Evolutionary conservation across 1,284 basidiomycete species (phyloP), one percentile per base, ranked within the genome.

Genomic region (Malassezia yamatoensis): DNA sequence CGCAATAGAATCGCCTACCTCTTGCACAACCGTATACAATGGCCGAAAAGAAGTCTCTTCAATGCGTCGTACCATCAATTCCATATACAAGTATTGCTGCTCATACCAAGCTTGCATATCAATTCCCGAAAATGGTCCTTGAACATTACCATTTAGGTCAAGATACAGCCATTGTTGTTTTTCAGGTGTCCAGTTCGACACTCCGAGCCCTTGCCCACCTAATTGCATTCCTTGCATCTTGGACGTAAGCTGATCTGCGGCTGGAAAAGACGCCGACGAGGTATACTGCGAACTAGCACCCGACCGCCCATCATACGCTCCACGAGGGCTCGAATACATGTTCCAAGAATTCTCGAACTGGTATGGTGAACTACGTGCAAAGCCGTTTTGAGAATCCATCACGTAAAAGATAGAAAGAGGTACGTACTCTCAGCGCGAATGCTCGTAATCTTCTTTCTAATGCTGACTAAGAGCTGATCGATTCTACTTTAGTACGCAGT

Each of bases 91-190:
- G 78, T 94, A 98, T 13, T 85, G 85, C 70, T 86, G 87, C 53
- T 88, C 83, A 75, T 85, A 87, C 93, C 93, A 96, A 66, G 88
- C 88, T 77, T 96, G 90, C 93, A 98, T 96, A 58, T 87, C 75
- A 60, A 85, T 82, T 24, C 87, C 89, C 40, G 81, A 81, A 80
- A 96, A 98, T 2, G 93, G 93, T 83, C 90, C 90, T 82, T 96
- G 90, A 45, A 91, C 79, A 62, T 86, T 83, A 33, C 90, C 89
- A 60, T 85, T 83, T 13, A 88, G 89, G 75, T 96, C 90, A 51
- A 89, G 82, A 76, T 96, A 96, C 36, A 83, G 86, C 90, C 90
- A 96, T 68, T 88, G 83, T 39, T 90, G 77, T 53, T 78, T 80
- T 20, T 82, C 81, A n/a, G 84, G 79, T 75, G 66, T 65, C 70